These are phyloP conservation scores for Phytophthora syringae DNA, from an alignment of 352 stramenopile genomes.

Conservation along the genomic window DNA sequence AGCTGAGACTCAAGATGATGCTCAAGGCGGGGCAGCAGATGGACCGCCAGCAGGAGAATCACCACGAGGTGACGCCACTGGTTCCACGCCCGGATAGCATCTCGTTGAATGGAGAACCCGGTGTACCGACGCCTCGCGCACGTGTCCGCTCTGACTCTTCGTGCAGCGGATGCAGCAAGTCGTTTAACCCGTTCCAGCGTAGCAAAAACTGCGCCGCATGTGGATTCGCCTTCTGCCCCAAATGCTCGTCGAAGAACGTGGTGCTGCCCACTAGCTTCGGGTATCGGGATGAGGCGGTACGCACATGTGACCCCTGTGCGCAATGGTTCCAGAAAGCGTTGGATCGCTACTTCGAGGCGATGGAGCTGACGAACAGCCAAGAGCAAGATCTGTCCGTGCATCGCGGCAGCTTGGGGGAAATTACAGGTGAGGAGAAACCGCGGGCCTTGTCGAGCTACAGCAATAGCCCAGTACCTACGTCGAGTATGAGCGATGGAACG, in stretches of 20 bases:
- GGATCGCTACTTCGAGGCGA: conserved; percentile 69
- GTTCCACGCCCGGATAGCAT: conserved; percentile 10
- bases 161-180: conserved; percentile 65
- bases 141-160: conserved; percentile 35
- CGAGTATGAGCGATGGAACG: conserved; percentile 16
- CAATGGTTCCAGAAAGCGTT: conserved; percentile 75
- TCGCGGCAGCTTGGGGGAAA: conserved; percentile 19
- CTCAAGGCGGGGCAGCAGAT: conserved; percentile 57
- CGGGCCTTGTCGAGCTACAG: conserved; percentile 12
- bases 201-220: conserved; percentile 65
- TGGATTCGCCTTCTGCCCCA: conserved; percentile 67
- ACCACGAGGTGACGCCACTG: conserved; percentile 1
- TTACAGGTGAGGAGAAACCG: conserved; percentile 31
- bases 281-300: conserved; percentile 51
- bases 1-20: conserved; percentile 61
- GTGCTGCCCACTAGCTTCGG: conserved; percentile 69
- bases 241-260: conserved; percentile 64
- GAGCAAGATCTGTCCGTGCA: conserved; percentile 19
- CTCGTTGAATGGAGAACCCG: conserved; percentile 17
- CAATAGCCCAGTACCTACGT: conserved; percentile 15
- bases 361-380: conserved; percentile 44
- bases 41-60: conserved; percentile 43
- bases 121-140: conserved; percentile 53
- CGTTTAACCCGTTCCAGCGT: conserved; percentile 76
- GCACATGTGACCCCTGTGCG: conserved; percentile 65